A percentile compares a stretch with the other conserved stretches of the same genome.
phyloP scores from a whole-genome alignment of 805 yeast genomes.

The Nakazawaea holstii region DNA sequence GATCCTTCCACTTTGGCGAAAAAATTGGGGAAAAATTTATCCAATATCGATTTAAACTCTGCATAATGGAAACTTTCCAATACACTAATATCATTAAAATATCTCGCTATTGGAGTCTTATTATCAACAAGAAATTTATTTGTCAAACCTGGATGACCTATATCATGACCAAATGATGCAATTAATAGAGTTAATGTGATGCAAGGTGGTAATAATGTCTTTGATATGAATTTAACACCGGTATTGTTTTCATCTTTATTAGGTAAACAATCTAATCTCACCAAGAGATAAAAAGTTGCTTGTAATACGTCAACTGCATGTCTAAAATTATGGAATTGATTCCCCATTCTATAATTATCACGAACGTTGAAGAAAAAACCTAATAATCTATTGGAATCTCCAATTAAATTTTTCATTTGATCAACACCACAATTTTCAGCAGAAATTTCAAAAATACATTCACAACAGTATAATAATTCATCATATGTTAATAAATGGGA shows the following conservation, averaged over 20 bases:
- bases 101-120: constrained; percentile 56
- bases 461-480: constrained; percentile 60
- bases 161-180: constrained; percentile 67
- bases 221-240: constrained; percentile 17
- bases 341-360: constrained; percentile 75
- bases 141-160: constrained; percentile 96
- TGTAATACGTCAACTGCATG: constrained; percentile 96
- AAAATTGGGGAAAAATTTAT: constrained; percentile 46
- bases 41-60: constrained; percentile 47
- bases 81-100: constrained; percentile 62
- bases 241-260: neutral
- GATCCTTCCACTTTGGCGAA: constrained; percentile 3
- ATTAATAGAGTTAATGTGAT: constrained; percentile 3
- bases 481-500: constrained; percentile 62
- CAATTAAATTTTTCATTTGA: no score
- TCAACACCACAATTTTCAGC: constrained; percentile 21
- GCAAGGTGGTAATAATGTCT: constrained; percentile 6
- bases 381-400: constrained; percentile 38
- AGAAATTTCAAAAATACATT: constrained; percentile 44
- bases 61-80: constrained; percentile 80
- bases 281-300: constrained; percentile 68
- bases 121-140: constrained; percentile 60
- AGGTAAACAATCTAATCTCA: constrained; percentile 35
- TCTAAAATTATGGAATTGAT: constrained; percentile 91
- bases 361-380: constrained; percentile 63